A percentile compares a stretch with the other conserved stretches of the same genome.
These are phyloP conservation scores for Pichia ethanolica DNA, from an alignment of 805 yeast species.

Conservation along the genomic window DNA sequence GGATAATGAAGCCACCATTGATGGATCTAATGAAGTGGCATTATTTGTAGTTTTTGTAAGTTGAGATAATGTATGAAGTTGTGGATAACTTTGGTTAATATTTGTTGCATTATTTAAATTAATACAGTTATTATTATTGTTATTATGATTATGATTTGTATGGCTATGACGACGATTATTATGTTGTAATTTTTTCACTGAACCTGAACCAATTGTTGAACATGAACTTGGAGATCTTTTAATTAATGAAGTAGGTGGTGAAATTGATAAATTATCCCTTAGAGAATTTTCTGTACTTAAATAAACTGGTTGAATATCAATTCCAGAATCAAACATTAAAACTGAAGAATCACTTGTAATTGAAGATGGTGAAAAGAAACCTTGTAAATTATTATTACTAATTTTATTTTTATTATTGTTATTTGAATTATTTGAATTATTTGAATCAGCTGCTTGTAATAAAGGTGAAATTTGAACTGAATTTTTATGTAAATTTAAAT, in stretches of 20 bases:
- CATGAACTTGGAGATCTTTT: slow-evolving; percentile 9
- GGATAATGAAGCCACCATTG: neutral
- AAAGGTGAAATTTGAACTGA: neutral
- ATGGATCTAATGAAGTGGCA: neutral
- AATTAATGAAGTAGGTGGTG: slow-evolving; percentile 1
- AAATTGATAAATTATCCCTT: neutral
- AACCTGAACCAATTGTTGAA: slow-evolving; percentile 10
- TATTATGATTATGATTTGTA: neutral
- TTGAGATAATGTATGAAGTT: neutral
- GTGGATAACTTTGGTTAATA: neutral
- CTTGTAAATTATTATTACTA: neutral
- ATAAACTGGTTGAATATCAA: neutral
- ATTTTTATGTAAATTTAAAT: neutral
- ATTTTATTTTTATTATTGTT: neutral
- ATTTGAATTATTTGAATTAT: neutral
- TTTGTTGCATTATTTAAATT: slow-evolving; percentile 1
- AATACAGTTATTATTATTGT: neutral
- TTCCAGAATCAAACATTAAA: slow-evolving; percentile 3
- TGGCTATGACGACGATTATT: slow-evolving; percentile 11
- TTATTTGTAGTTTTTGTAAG: too few species aligned
- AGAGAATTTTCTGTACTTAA: neutral
- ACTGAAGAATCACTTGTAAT: slow-evolving; percentile 7
- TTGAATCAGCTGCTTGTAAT: neutral
- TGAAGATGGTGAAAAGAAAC: slow-evolving; percentile 4
- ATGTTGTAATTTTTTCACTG: slow-evolving; percentile 8